Evolutionary conservation across 345 rosid species (phyloP).

Genomic region (Geranium brycei): DNA sequence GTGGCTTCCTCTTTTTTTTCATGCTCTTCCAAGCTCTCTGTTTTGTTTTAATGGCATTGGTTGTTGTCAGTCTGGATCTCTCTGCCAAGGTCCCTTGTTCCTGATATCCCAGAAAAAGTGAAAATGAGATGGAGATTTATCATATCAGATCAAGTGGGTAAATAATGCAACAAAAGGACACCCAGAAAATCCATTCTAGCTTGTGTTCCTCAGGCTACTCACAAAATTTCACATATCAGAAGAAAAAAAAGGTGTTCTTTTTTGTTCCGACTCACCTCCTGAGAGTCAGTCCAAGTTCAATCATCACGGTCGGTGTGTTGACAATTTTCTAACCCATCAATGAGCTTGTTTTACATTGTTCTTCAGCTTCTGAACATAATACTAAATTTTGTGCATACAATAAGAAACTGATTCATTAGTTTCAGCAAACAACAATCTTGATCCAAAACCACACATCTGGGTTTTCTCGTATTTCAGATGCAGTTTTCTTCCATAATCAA

Average conservation of each 20-base stretch:
- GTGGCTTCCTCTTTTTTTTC: background rate
- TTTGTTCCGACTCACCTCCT: no score
- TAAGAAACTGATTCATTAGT: background rate
- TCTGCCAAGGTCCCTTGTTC: slow-evolving; percentile 1
- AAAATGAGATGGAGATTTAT: background rate
- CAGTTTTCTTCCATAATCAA: no score
- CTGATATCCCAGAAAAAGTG: background rate
- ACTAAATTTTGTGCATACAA: background rate
- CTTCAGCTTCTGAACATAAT: background rate
- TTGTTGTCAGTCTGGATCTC: background rate
- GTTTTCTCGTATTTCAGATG: no score
- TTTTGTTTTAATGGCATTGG: background rate
- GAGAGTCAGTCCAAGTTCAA: background rate
- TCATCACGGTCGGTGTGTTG: background rate
- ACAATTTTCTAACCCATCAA: no score
- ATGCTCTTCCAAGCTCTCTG: background rate
- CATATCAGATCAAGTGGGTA: background rate
- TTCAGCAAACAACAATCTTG: background rate
- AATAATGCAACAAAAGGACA: background rate
- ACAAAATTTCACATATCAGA: background rate
- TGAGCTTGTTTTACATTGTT: no score
- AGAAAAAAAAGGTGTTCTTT: background rate
- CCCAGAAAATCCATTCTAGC: background rate
- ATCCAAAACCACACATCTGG: no score
- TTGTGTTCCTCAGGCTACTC: background rate